Evolutionary conservation across 2,329 filamentous ascomycete genomes (phyloP).

Genomic region (Colletotrichum tropicicola): DNA sequence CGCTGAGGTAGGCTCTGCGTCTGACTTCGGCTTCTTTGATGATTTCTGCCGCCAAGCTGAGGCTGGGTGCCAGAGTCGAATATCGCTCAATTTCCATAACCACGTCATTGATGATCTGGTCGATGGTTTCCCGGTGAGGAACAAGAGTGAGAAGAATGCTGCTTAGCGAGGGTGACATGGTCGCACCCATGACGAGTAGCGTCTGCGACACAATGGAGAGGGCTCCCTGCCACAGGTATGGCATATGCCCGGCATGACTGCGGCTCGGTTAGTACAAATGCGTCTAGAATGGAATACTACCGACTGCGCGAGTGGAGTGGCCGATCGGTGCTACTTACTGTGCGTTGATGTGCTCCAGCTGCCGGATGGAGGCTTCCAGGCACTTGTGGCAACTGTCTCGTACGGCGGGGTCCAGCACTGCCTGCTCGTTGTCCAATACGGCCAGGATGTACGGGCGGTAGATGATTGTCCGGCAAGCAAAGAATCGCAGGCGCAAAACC

Average conservation of each 20-base stretch:
- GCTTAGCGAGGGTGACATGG: constrained; percentile 78
- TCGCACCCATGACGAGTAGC: constrained; percentile 84
- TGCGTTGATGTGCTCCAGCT: constrained; percentile 80
- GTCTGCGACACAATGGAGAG: constrained; percentile 86
- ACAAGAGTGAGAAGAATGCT: constrained; percentile 69
- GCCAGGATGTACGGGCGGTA: constrained; percentile 85
- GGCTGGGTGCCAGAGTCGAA: constrained; percentile 78
- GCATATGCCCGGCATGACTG: constrained; percentile 83
- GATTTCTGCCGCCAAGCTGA: constrained; percentile 81
- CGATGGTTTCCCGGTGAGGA: constrained; percentile 68
- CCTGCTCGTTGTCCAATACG: constrained; percentile 80
- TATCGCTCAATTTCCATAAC: constrained; percentile 80
- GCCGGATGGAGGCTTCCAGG: constrained; percentile 80
- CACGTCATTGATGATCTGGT: constrained; percentile 81
- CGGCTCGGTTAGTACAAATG: constrained; percentile 39
- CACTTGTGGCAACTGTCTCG: constrained; percentile 84
- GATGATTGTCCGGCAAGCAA: constrained; percentile 86
- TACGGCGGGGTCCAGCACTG: constrained; percentile 75
- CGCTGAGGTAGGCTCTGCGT: constrained; percentile 68
- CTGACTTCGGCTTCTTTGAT: constrained; percentile 81
- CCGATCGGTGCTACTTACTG: constrained; percentile 62
- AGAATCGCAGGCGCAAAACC: constrained; percentile 81
- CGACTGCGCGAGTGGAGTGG: constrained; percentile 20
- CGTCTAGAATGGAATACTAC: background rate
- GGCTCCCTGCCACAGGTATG: constrained; percentile 86